Evolutionary conservation across 139 green algal genomes (phyloP).

Genomic region (Bryopsis sp.): DNA sequence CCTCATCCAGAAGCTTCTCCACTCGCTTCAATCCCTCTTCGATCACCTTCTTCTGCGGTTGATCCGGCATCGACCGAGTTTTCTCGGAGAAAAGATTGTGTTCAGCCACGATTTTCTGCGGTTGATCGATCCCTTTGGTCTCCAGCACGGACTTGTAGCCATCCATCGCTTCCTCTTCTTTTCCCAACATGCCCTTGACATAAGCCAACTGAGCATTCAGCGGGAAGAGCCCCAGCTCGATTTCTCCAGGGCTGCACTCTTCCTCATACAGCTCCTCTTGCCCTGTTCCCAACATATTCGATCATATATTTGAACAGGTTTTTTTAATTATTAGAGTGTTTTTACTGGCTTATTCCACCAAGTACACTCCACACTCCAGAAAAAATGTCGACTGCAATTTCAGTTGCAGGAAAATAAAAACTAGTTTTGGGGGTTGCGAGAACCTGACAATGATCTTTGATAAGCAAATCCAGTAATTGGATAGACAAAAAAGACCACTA

Average conservation of each 20-base stretch:
- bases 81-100: constrained; percentile 9
- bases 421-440: not conserved
- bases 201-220: constrained; percentile 73
- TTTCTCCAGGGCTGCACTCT: constrained; percentile 71
- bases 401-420: too few relatives aligned
- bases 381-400: too few relatives aligned
- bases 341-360: too few relatives aligned
- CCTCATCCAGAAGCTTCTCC: not conserved
- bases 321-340: too few relatives aligned
- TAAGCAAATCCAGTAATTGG: constrained; percentile 21
- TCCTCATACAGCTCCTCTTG: constrained; percentile 80
- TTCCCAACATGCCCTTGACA: constrained; percentile 40
- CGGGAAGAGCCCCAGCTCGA: constrained; percentile 75
- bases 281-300: constrained; percentile 34
- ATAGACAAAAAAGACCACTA: constrained; percentile 16
- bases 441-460: constrained; percentile 19
- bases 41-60: not conserved
- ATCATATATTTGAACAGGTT: too few relatives aligned
- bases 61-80: not conserved
- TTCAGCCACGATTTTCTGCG: constrained; percentile 10
- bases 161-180: constrained; percentile 32
- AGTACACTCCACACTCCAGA: too few relatives aligned
- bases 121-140: not conserved
- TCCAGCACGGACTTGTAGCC: not conserved
- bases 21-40: not conserved